Evolutionary conservation across 306 rosid genomes (phyloP).

Genomic region (Phaseolus lunatus): DNA sequence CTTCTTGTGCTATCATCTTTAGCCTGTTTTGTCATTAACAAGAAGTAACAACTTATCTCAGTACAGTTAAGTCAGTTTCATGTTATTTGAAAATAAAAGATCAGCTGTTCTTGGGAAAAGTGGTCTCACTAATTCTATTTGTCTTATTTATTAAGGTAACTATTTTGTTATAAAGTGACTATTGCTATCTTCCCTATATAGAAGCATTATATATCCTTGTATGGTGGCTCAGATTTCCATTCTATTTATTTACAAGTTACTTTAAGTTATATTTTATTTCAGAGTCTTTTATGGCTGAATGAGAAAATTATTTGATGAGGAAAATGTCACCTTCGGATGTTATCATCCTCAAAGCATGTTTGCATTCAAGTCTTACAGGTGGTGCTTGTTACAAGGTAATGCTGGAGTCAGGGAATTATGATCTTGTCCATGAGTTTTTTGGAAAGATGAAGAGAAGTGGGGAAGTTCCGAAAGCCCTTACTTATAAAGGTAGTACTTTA

Average conservation of each 20-base stretch:
- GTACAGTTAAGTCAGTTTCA: slow-evolving; percentile 25
- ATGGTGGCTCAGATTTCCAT: slow-evolving; percentile 35
- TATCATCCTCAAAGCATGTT: slow-evolving; percentile 48
- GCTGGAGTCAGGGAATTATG: slow-evolving; percentile 84
- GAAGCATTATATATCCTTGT: slow-evolving; percentile 13
- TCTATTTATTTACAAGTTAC: slow-evolving; percentile 15
- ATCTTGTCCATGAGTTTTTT: slow-evolving; percentile 76
- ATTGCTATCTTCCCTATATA: slow-evolving; percentile 22
- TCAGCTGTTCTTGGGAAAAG: slow-evolving; percentile 14
- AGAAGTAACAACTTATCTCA: slow-evolving; percentile 15
- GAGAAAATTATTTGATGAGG: slow-evolving; percentile 35
- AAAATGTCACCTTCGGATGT: slow-evolving; percentile 37
- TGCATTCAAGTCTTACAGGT: slow-evolving; percentile 57
- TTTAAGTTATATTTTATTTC: slow-evolving; percentile 37
- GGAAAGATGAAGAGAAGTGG: slow-evolving; percentile 77
- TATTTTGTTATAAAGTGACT: slow-evolving; percentile 18
- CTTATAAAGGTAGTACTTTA: slow-evolving; percentile 74
- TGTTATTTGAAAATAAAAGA: background rate
- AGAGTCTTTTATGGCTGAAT: slow-evolving; percentile 29
- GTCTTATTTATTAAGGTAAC: slow-evolving; percentile 19
- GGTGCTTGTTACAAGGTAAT: slow-evolving; percentile 80
- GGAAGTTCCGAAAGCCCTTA: slow-evolving; percentile 75
- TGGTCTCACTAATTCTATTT: slow-evolving; percentile 11
- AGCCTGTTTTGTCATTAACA: slow-evolving; percentile 13
- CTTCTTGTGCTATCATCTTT: slow-evolving; percentile 30